phyloP scores from a whole-genome alignment of 495 filamentous ascomycete genomes.

The Talaromyces nanjingensis region DNA sequence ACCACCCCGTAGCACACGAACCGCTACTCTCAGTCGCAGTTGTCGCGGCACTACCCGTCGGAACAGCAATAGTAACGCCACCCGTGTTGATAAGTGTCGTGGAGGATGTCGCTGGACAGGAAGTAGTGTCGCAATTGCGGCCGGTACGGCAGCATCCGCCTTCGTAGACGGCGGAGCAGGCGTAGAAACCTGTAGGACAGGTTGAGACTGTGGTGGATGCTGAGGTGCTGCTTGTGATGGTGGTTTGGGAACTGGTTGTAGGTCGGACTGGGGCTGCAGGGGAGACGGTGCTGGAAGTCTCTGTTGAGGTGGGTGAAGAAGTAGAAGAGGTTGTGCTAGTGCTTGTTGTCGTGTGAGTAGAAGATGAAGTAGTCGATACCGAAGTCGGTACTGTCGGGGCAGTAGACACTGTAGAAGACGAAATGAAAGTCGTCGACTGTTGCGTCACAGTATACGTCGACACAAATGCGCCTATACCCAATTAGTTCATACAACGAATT shows the following conservation, averaged over 20 bases:
- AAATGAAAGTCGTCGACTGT: slow-evolving; percentile 34
- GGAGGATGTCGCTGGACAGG: slow-evolving; percentile 52
- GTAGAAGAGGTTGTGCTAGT: slow-evolving; percentile 13
- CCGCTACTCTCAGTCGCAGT: slow-evolving; percentile 14
- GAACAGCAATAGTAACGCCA: slow-evolving; percentile 62
- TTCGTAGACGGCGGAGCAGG: slow-evolving; percentile 56
- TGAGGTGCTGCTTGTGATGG: slow-evolving; percentile 28
- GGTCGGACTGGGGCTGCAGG: slow-evolving; percentile 45
- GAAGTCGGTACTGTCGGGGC: slow-evolving; percentile 17
- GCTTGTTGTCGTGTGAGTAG: slow-evolving; percentile 21
- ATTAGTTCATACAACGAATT: slow-evolving; percentile 5
- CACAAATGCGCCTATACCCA: slow-evolving; percentile 30
- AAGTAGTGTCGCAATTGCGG: slow-evolving; percentile 67
- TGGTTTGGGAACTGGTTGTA: slow-evolving; percentile 28
- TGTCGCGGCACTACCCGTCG: slow-evolving; percentile 36
- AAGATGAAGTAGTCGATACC: slow-evolving; percentile 14
- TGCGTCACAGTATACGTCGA: slow-evolving; percentile 41
- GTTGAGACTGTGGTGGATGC: slow-evolving; percentile 34
- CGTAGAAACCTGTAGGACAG: slow-evolving; percentile 72
- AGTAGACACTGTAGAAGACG: slow-evolving; percentile 33
- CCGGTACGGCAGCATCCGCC: slow-evolving; percentile 79
- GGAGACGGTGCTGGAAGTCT: slow-evolving; percentile 20
- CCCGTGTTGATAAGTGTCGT: slow-evolving; percentile 57
- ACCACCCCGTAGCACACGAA: slow-evolving; percentile 72
- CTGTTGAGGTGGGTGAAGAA: slow-evolving; percentile 16